phyloP scores from a whole-genome alignment of 441 rosid species.

The Adansonia grandidieri region DNA sequence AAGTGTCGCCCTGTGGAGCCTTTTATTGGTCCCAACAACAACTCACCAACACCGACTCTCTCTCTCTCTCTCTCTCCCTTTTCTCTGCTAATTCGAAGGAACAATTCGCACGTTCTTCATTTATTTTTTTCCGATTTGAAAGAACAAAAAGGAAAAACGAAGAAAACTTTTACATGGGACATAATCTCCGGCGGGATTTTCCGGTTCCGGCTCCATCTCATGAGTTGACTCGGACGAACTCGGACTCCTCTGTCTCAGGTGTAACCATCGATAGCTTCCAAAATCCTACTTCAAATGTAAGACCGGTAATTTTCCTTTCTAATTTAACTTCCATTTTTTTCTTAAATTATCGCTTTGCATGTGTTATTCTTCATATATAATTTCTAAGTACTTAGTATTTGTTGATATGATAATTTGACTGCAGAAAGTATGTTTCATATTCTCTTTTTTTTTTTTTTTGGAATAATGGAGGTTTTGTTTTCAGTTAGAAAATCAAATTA shows the following conservation, averaged over 20 bases:
- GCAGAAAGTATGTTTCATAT: background rate
- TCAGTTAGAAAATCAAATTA: constrained; percentile 10
- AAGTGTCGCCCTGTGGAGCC: constrained; percentile 77
- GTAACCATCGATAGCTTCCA: constrained; percentile 42
- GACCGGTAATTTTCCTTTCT: constrained; percentile 36
- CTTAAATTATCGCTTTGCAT: background rate
- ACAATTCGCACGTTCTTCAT: constrained; percentile 14
- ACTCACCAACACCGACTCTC: constrained; percentile 20
- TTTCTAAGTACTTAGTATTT: background rate
- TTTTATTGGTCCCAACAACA: constrained; percentile 30
- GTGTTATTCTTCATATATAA: background rate
- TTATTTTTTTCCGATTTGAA: background rate
- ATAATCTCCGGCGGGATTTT: constrained; percentile 30
- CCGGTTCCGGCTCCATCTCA: constrained; percentile 31
- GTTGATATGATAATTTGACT: background rate
- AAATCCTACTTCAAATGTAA: constrained; percentile 28
- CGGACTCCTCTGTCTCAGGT: constrained; percentile 55
- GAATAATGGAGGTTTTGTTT: background rate
- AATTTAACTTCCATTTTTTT: background rate
- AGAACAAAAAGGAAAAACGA: background rate
- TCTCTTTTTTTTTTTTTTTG: background rate
- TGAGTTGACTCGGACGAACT: constrained; percentile 43
- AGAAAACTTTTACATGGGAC: constrained; percentile 27
- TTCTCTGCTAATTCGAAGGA: constrained; percentile 25
- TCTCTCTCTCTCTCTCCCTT: constrained; percentile 2